Evolutionary conservation across 768 basidiomycete genomes (phyloP), one percentile per base, ranked within the genome.

Genomic region (Rhodotorula paludigena): DNA sequence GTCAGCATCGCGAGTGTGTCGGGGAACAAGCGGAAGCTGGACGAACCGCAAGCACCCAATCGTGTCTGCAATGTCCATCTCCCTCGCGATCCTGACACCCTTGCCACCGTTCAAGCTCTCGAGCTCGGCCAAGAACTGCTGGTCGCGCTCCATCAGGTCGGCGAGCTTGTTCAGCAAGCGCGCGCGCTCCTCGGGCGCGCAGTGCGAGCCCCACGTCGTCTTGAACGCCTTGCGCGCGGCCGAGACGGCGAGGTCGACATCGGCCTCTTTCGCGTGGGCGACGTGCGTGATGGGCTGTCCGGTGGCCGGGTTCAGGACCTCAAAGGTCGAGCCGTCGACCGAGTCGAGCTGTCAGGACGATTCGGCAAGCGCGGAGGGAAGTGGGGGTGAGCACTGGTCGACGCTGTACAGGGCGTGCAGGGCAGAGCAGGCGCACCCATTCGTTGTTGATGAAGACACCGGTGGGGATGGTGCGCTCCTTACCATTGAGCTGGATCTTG

Each of bases 381-480:
- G 39, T 32, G 35, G 51, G 39, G 21, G 32, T 33, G 3, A 28
- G 44, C 12, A 28, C 47, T 5, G 8, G 12, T 25, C n/a, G 21
- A 28, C 10, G n/a, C 9, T 7, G 11, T 21, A 21, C 42, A 20
- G 3, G n/a, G 14, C 47, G 6, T 3, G 23, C 11, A 48, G n/a
- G n/a, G 12, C 5, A 14, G 2, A 11, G 3, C 6, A 28, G 20
- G 28, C 63, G 20, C n/a, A 89, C 87, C 74, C 91, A 93, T 76
- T 91, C 84, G 77, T 90, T 90, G 81, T 92, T 86, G 80, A 97
- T 92, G 81, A 90, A 97, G 33, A 94, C 82, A 25, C 90, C 90
- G 12, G 89, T 90, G 16, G 87, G 86, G 44, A 92, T 82, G 2
- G n/a, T 14, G 12, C 42, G 16, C 1, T 28, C 30, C 16, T 55